Evolutionary conservation across 257 asterid genomes (phyloP), one percentile per base, ranked within the genome.

Genomic region (Capsicum pubescens): DNA sequence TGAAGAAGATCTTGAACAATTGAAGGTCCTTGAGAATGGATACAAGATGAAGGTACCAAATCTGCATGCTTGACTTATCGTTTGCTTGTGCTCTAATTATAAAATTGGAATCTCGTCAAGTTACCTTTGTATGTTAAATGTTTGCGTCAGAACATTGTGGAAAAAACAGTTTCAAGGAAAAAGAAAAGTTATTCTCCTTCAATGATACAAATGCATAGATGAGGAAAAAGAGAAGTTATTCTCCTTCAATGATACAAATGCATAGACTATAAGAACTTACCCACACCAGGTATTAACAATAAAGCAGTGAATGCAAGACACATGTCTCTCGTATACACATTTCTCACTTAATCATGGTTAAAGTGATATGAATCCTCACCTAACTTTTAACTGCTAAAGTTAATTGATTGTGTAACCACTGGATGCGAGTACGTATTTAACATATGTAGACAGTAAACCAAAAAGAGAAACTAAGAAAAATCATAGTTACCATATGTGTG

Each of bases 1-100:
- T 46, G 98, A 96, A 90, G 98, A 96, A 90, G 99, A 96, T 89
- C 98, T 95, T 60, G 99, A 95, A 89, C 98, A 96, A 77, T 90
- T 94, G 80, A 96, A 96, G 88, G 98, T 94, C 86, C 98, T 94
- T 82, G 98, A 96, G 88, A 92, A 94, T 85, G 99, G 98, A 86
- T 94, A 93, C 91, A 96, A 91, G 86, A 94, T 94, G 95, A 96
- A 96, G 99, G 99, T 96, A 82, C 83, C 44, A 4, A 9, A 11
- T 57, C 0, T 77, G 50, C 81, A 14, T 8, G 64, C 32, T 54
- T 14, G 48, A 76, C 63, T 52, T 2, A 6, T 0, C 10, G 10
- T 19, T 48, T 46, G 26, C 63, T 26, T 3, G 32, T 26, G 32
- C 59, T 1, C 57, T 48, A 35, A 48, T 48, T 48, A 19, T 6